Conservation (phyloP, 108 stramenopile species). For the Parietichytrium sp. region DNA sequence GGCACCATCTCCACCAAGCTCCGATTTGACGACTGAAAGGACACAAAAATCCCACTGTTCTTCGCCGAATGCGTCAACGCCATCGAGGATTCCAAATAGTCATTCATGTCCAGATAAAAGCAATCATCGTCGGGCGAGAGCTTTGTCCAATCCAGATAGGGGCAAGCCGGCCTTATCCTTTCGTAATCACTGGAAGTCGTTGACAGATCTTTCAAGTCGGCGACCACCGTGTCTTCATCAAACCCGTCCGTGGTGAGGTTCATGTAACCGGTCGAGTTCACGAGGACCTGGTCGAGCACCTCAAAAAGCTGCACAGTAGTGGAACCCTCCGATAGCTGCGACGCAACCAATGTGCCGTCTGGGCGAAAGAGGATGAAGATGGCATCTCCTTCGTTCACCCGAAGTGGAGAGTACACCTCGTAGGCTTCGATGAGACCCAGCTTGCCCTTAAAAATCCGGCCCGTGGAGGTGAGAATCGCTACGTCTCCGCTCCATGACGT, state of each 20-base stretch:
- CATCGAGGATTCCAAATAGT: background rate
- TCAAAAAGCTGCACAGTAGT: background rate
- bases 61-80: background rate
- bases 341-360: background rate
- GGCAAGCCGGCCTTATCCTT: too few species aligned
- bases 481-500: background rate
- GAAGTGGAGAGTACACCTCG: background rate
- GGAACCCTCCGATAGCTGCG: background rate
- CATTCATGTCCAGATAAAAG: conserved; percentile 27
- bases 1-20: background rate
- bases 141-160: background rate
- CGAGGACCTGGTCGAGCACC: background rate
- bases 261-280: background rate
- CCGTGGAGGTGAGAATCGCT: background rate
- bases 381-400: background rate
- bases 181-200: too few species aligned
- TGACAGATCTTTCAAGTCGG: background rate
- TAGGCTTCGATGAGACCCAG: conserved; percentile 15
- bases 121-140: background rate
- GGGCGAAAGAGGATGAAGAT: background rate
- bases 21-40: background rate
- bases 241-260: background rate
- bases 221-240: background rate
- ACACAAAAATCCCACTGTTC: background rate
- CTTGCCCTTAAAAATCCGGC: background rate